phyloP scores from a whole-genome alignment of 176 grass and related monocot genomes.

The Chrysopogon serrulatus region DNA sequence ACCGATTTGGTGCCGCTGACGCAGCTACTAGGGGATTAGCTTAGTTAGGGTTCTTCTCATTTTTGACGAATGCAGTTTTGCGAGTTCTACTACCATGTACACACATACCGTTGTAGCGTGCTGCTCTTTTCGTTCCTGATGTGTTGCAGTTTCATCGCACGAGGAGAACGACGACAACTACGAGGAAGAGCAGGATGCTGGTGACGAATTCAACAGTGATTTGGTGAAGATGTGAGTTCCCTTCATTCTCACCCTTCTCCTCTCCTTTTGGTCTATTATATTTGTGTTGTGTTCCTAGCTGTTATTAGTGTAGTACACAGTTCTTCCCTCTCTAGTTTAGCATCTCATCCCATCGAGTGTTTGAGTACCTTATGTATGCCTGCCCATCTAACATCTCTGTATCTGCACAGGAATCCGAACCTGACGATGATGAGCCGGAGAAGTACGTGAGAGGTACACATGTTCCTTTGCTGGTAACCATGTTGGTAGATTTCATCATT shows the following conservation, averaged over 20 bases:
- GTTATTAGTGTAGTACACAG: neutral
- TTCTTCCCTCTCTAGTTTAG: neutral
- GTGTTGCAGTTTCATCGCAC: conserved; percentile 23
- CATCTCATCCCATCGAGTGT: neutral
- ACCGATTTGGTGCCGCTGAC: too few relatives aligned
- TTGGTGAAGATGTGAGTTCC: conserved; percentile 63
- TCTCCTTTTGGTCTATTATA: neutral
- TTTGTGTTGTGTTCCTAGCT: neutral
- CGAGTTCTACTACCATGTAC: neutral
- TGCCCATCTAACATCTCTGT: neutral
- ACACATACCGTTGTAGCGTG: neutral
- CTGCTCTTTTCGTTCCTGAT: neutral
- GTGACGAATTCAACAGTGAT: conserved; percentile 90
- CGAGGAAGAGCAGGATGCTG: conserved; percentile 63
- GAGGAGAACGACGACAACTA: conserved; percentile 81
- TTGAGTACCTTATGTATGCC: neutral
- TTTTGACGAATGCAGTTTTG: neutral
- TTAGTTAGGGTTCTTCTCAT: neutral
- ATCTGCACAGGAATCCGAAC: conserved; percentile 58
- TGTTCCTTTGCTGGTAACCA: neutral
- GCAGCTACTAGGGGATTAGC: neutral
- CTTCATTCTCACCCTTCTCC: neutral
- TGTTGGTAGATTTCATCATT: neutral
- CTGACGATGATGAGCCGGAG: conserved; percentile 73
- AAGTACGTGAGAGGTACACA: conserved; percentile 63